Percentiles rank a stretch among this genome's conserved stretches.
These are phyloP conservation scores for Cystobasidiaceae sp. DNA, from an alignment of 1,284 basidiomycete species.

Conservation along the genomic window DNA sequence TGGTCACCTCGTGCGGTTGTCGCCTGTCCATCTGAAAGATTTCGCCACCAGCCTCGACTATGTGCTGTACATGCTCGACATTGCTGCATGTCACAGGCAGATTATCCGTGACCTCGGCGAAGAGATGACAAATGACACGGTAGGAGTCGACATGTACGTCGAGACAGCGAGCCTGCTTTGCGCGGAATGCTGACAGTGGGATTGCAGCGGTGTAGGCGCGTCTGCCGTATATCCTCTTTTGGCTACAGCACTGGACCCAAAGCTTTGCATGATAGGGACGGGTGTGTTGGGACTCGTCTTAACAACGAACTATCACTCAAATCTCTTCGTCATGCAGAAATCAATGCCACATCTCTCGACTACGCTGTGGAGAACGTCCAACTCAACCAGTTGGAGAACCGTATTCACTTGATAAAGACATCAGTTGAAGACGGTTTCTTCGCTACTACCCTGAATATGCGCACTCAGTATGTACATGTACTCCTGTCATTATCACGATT, in stretches of 20 bases:
- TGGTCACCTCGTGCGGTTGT: too few relatives aligned
- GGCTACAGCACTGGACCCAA: slow-evolving; percentile 55
- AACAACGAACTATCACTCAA: too few relatives aligned
- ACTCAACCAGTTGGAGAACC: slow-evolving; percentile 54
- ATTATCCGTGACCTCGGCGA: not conserved
- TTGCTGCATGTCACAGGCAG: not conserved
- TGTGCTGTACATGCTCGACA: slow-evolving; percentile 20
- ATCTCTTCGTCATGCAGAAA: not conserved
- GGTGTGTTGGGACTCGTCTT: slow-evolving; percentile 52
- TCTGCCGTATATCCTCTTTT: slow-evolving; percentile 85
- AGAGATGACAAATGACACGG: not conserved
- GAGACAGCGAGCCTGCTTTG: not conserved
- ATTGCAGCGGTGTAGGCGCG: slow-evolving; percentile 86
- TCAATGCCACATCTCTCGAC: slow-evolving; percentile 56
- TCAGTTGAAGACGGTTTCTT: slow-evolving; percentile 53
- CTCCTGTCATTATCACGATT: not conserved
- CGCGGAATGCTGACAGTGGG: not conserved
- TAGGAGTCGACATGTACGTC: slow-evolving; percentile 52
- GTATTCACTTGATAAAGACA: slow-evolving; percentile 54
- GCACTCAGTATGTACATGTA: slow-evolving; percentile 22
- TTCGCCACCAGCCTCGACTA: slow-evolving; percentile 24
- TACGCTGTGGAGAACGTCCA: slow-evolving; percentile 57
- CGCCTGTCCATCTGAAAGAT: not conserved
- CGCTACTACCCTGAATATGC: slow-evolving; percentile 49
- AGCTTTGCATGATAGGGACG: slow-evolving; percentile 63